Evolutionary conservation across 2,329 filamentous ascomycete species (phyloP).

Genomic region (Coleophoma cylindrospora): DNA sequence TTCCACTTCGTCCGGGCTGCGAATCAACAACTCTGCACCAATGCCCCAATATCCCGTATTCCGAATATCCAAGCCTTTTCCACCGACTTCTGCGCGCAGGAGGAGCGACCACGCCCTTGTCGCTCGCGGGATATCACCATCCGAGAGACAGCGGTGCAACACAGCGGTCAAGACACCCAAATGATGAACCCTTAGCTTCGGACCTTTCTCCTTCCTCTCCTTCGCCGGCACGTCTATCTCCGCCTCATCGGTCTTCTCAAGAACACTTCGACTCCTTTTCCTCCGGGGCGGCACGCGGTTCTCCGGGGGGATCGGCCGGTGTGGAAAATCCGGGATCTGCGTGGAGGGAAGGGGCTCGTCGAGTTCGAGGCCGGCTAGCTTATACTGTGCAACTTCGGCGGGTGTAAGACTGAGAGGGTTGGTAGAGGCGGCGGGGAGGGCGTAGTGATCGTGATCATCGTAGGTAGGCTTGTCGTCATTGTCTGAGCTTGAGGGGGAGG

Average conservation of each 20-base stretch:
- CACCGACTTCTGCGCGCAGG: constrained; percentile 52
- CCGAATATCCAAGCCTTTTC: constrained; percentile 61
- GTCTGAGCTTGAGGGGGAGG: constrained; percentile 7
- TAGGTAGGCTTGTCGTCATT: constrained; percentile 3
- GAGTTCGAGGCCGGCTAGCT: constrained; percentile 45
- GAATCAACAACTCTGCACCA: constrained; percentile 78
- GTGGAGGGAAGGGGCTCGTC: constrained; percentile 36
- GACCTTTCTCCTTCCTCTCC: constrained; percentile 6
- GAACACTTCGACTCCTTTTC: background rate
- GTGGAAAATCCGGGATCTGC: constrained; percentile 43
- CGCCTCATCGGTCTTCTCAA: constrained; percentile 11
- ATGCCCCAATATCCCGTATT: constrained; percentile 72
- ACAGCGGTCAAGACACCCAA: constrained; percentile 63
- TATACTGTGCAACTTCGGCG: constrained; percentile 45
- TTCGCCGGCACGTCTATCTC: constrained; percentile 2
- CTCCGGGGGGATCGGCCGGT: constrained; percentile 33
- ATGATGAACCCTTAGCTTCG: constrained; percentile 44
- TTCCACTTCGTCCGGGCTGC: constrained; percentile 27
- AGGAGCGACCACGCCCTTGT: constrained; percentile 72
- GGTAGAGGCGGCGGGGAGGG: constrained; percentile 23
- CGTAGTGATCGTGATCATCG: background rate
- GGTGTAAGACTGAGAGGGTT: constrained; percentile 53
- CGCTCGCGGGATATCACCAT: constrained; percentile 67
- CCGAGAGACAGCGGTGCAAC: constrained; percentile 66
- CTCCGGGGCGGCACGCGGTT: background rate